These are phyloP conservation scores for Syncephalastrum contaminatum DNA, from an alignment of 371 early-diverging fungal species.

Conservation along the genomic window DNA sequence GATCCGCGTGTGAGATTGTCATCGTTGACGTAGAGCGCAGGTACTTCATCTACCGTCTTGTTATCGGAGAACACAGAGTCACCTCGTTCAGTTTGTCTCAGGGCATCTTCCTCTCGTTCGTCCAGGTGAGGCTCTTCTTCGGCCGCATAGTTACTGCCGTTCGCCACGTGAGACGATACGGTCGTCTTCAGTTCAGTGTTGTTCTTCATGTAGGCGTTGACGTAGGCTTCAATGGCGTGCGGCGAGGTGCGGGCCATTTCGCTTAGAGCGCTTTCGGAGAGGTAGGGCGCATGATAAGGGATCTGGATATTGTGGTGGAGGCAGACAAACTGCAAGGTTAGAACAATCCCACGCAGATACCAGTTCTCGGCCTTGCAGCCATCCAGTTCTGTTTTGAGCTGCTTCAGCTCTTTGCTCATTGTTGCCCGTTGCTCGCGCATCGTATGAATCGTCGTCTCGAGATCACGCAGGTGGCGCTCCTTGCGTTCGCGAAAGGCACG, in stretches of 20 bases:
- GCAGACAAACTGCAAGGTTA: constrained; percentile 39
- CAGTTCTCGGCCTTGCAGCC: constrained; percentile 55
- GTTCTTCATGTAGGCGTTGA: constrained; percentile 20
- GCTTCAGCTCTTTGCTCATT: constrained; percentile 36
- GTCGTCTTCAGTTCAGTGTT: constrained; percentile 16
- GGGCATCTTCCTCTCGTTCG: constrained; percentile 4
- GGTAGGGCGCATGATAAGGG: constrained; percentile 23
- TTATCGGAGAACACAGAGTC: no score
- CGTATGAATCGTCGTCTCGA: constrained; percentile 63
- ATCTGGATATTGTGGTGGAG: constrained; percentile 25
- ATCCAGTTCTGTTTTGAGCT: constrained; percentile 42
- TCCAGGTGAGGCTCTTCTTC: neutral
- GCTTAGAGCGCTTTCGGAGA: constrained; percentile 20
- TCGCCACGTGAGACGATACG: constrained; percentile 15
- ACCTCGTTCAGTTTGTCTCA: no score
- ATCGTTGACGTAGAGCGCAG: no score
- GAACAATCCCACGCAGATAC: constrained; percentile 41
- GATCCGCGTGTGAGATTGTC: no score
- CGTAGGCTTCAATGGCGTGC: constrained; percentile 26
- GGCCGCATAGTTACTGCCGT: neutral
- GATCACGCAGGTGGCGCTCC: constrained; percentile 59
- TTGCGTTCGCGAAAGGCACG: constrained; percentile 76
- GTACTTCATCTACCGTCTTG: no score
- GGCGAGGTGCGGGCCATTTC: constrained; percentile 21
- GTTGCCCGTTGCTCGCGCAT: constrained; percentile 50